A percentile compares a stretch with the other conserved stretches of the same genome.
phyloP scores from a whole-genome alignment of 441 rosid species.

The Corymbia calophylla region DNA sequence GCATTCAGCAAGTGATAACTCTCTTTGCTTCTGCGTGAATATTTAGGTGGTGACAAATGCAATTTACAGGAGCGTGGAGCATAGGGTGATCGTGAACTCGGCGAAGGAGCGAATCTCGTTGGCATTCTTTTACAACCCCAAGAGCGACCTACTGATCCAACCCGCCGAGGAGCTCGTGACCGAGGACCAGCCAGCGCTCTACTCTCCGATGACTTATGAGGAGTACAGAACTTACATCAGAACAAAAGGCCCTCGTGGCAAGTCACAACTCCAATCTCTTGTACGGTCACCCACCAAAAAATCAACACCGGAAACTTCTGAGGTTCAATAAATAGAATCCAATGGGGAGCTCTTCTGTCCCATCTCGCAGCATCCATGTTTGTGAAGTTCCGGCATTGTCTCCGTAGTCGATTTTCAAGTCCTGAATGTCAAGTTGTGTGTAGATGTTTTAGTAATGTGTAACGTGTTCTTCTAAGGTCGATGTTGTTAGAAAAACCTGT shows the following conservation, averaged over 20 bases:
- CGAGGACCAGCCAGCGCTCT: slow-evolving; percentile 28
- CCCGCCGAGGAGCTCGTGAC: slow-evolving; percentile 40
- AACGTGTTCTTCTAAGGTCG: not conserved
- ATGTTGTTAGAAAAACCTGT: not conserved
- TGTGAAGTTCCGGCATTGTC: not conserved
- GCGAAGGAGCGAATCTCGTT: slow-evolving; percentile 34
- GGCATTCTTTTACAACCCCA: slow-evolving; percentile 54
- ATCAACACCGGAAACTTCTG: not conserved
- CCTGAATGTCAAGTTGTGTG: not conserved
- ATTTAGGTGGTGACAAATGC: slow-evolving; percentile 50
- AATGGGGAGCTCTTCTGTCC: not conserved
- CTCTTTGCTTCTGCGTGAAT: not conserved
- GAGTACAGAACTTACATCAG: slow-evolving; percentile 46
- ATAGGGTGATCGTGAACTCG: slow-evolving; percentile 47
- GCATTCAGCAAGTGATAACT: not conserved
- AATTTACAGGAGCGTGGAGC: slow-evolving; percentile 54
- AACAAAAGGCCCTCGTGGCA: slow-evolving; percentile 40
- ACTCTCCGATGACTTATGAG: slow-evolving; percentile 34
- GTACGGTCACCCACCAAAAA: not conserved
- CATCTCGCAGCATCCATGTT: not conserved
- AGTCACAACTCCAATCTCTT: slow-evolving; percentile 40
- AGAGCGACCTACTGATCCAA: slow-evolving; percentile 33
- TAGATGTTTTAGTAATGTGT: not conserved
- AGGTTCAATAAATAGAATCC: not conserved
- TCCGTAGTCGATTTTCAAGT: not conserved